A percentile compares a stretch with the other conserved stretches of the same genome.
Conservation (phyloP, 176 grass and related monocot species). For the Eleusine indica region DNA sequence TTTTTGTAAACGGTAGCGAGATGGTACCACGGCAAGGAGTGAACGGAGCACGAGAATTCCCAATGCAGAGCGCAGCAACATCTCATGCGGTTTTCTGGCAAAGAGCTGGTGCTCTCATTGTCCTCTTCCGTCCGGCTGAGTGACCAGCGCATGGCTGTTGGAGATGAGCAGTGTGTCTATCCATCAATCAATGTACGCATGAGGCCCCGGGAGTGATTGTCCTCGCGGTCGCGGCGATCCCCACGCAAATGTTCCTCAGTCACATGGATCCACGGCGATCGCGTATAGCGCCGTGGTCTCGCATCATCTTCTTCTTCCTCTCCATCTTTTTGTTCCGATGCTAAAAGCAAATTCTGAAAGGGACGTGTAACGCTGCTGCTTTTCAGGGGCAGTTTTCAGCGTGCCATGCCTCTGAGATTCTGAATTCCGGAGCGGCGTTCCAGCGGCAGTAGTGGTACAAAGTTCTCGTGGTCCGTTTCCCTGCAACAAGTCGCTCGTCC, state of each 20-base stretch:
- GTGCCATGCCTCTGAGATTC: not conserved
- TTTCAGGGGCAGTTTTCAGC: not conserved
- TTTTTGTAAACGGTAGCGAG: not conserved
- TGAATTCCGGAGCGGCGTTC: not conserved
- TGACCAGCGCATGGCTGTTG: not conserved
- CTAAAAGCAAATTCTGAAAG: constrained; percentile 37
- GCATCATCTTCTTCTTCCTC: not conserved
- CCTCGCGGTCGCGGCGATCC: too few species aligned
- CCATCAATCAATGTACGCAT: too few species aligned
- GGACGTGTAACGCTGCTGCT: constrained; percentile 24
- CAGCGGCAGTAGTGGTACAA: not conserved
- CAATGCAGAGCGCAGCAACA: not conserved
- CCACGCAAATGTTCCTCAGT: too few species aligned
- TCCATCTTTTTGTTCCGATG: constrained; percentile 42
- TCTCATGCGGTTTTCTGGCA: not conserved
- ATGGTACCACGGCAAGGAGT: not conserved
- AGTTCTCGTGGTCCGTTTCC: not conserved
- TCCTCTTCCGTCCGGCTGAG: not conserved
- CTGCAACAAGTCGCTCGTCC: not conserved
- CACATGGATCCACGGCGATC: not conserved
- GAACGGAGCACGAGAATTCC: not conserved
- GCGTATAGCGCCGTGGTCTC: not conserved
- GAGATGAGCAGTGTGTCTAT: not conserved
- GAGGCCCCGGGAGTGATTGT: not conserved
- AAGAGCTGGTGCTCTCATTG: not conserved